Base-by-base conservation (phyloP, 108 stramenopile genomes). In the Stephanodiscus minutulus region DNA sequence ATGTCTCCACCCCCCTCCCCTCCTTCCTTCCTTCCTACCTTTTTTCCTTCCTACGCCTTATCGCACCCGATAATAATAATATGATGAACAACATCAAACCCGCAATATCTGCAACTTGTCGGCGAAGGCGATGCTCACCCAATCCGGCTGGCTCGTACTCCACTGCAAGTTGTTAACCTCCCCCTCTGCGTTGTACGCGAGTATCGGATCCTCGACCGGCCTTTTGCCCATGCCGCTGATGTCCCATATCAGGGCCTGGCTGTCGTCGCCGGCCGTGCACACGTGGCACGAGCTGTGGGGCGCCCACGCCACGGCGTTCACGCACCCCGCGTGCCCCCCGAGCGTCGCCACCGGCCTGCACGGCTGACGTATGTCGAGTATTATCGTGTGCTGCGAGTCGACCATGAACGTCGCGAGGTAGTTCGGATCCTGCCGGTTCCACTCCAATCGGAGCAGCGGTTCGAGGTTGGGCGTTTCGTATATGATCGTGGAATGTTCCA, bases 371-470 rank as follows among this genome's bases (percentile, higher is more conserved):
- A 97, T 91, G 79, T 98, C 98, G 24, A 98, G 65, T 22, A 98
- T 91, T 18, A 95, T 86, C 0, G 96, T 96, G 31, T 82, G 79
- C 29, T 83, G 65, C 8, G 90, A 91, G 73, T 99, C 97, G 18
- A 94, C 85, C 71, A 83, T 79, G 61, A 98, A 94, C 0, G 96
- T 95, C 1, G 98, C 99, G 70, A 98, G 60, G 73, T 98, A 99
- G 73, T 98, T 99, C 2, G 96, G 91, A 90, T 99, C 98, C 70
- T 98, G 96, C 76, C 96, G 96, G 84, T 99, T 99, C 99, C 99
- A 99, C 70, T 94, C 96, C 28, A 99, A 68, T 29, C 99, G 76
- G 55, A 99, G 64, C 27, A 99, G 77, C 11, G 99, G 96, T 36
- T 94, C 90, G 61, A 97, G 79, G 39, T 89, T 88, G 0, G 90